phyloP scores from a whole-genome alignment of 805 yeast species.

The Spathaspora sp. region DNA sequence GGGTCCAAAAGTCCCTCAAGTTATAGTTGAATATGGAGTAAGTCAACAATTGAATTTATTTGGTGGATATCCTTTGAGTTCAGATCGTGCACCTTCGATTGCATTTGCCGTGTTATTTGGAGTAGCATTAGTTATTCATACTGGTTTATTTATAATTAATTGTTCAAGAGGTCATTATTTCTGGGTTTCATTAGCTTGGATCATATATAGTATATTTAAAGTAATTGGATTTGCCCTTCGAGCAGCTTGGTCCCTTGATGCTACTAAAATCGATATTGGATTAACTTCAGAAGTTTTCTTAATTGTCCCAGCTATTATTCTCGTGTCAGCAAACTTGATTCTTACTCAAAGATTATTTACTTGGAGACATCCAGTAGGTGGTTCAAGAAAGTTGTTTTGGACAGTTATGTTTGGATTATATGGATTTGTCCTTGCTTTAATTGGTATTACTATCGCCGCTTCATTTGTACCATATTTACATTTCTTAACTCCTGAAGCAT shows the following conservation, averaged over 20 bases:
- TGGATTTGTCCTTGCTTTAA: constrained; percentile 48
- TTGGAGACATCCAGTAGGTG: constrained; percentile 73
- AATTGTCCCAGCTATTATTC: constrained; percentile 51
- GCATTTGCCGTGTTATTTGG: constrained; percentile 52
- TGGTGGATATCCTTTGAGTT: constrained; percentile 56
- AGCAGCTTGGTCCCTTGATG: constrained; percentile 52
- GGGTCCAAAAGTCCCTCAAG: constrained; percentile 37
- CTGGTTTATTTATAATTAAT: constrained; percentile 47
- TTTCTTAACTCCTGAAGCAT: constrained; percentile 37
- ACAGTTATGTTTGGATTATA: constrained; percentile 47
- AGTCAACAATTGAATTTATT: constrained; percentile 48
- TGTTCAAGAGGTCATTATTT: constrained; percentile 56
- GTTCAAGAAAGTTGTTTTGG: constrained; percentile 50
- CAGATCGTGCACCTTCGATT: constrained; percentile 57
- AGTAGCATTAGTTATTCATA: constrained; percentile 43
- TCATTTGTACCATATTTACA: constrained; percentile 61
- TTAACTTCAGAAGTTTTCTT: constrained; percentile 54
- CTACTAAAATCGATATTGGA: constrained; percentile 44
- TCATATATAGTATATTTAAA: constrained; percentile 48
- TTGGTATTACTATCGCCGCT: constrained; percentile 61
- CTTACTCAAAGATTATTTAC: constrained; percentile 71
- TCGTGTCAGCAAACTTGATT: constrained; percentile 57
- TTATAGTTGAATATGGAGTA: constrained; percentile 31
- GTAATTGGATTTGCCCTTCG: constrained; percentile 58
- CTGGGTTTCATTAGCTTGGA: constrained; percentile 49